Evolutionary conservation across 1,139 yeast genomes (phyloP).

Genomic region (Protomyces lactucae-debilis): DNA sequence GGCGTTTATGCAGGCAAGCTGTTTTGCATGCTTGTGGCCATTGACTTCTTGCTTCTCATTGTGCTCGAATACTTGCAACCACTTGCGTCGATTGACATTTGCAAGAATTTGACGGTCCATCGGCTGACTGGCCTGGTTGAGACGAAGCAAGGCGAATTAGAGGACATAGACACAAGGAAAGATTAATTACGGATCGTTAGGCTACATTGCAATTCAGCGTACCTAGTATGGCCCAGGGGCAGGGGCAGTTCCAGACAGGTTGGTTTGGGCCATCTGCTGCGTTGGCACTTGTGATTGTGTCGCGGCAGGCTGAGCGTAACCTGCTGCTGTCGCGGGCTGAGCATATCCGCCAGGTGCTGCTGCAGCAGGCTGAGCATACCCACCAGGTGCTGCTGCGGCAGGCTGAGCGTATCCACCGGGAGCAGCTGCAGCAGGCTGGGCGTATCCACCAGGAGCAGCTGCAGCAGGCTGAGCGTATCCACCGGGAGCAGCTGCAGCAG

Average conservation of each 20-base stretch:
- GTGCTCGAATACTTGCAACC: constrained; percentile 72
- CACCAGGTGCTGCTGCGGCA: background rate
- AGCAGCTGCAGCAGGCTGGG: too few species aligned
- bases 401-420: too few species aligned
- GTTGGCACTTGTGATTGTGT: background rate
- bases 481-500: background rate
- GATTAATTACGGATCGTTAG: too few species aligned
- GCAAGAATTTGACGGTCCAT: background rate
- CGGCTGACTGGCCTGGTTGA: background rate
- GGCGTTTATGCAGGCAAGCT: constrained; percentile 83
- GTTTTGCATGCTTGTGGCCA: constrained; percentile 70
- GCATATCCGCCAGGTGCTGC: too few species aligned
- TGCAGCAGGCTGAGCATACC: too few species aligned
- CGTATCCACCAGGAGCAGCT: too few species aligned
- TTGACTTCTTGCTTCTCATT: constrained; percentile 63
- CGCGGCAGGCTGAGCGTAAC: background rate
- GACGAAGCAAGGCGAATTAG: background rate
- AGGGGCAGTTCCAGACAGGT: background rate
- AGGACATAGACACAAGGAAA: too few species aligned
- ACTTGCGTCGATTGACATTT: constrained; percentile 54
- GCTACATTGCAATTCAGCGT: too few species aligned
- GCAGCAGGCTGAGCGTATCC: background rate
- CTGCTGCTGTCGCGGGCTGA: background rate
- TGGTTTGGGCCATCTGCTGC: background rate
- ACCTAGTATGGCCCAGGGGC: too few species aligned